Evolutionary conservation across 768 basidiomycete genomes (phyloP).

Genomic region (Psilocybe cubensis): DNA sequence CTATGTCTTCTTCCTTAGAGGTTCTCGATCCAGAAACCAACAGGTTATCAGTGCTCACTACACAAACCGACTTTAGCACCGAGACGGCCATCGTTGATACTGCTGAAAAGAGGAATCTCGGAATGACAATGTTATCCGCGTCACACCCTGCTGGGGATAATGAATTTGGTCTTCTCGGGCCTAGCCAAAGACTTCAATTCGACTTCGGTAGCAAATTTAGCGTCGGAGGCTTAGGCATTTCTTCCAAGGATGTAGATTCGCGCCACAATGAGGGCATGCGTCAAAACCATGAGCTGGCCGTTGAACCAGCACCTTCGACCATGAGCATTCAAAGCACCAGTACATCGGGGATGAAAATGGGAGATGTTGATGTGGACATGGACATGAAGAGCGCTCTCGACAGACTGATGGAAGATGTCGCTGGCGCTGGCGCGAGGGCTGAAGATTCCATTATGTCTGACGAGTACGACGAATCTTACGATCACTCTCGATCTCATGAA

Average conservation of each 20-base stretch:
- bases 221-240: slow-evolving; percentile 37
- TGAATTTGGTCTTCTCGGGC: slow-evolving; percentile 35
- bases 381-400: slow-evolving; percentile 79
- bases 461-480: slow-evolving; percentile 44
- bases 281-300: slow-evolving; percentile 1
- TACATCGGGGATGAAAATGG: slow-evolving; percentile 41
- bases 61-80: slow-evolving; percentile 46
- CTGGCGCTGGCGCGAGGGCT: slow-evolving; percentile 40
- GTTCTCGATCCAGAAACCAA: slow-evolving; percentile 39
- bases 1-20: slow-evolving; percentile 7
- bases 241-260: slow-evolving; percentile 20
- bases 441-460: slow-evolving; percentile 48
- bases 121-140: slow-evolving; percentile 19
- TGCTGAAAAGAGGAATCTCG: slow-evolving; percentile 44
- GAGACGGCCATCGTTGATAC: slow-evolving; percentile 54
- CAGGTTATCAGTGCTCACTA: slow-evolving; percentile 41
- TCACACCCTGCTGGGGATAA: slow-evolving; percentile 24
- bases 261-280: slow-evolving; percentile 12
- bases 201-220: slow-evolving; percentile 56
- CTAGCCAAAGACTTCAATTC: slow-evolving; percentile 35
- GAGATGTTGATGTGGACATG: slow-evolving; percentile 60
- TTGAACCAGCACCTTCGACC: slow-evolving; percentile 11
- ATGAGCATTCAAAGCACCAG: slow-evolving; percentile 28
- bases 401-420: slow-evolving; percentile 73
- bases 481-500: slow-evolving; percentile 27